Base-by-base conservation (phyloP, 192 early-diverging fungal genomes). In the Podila verticillata region DNA sequence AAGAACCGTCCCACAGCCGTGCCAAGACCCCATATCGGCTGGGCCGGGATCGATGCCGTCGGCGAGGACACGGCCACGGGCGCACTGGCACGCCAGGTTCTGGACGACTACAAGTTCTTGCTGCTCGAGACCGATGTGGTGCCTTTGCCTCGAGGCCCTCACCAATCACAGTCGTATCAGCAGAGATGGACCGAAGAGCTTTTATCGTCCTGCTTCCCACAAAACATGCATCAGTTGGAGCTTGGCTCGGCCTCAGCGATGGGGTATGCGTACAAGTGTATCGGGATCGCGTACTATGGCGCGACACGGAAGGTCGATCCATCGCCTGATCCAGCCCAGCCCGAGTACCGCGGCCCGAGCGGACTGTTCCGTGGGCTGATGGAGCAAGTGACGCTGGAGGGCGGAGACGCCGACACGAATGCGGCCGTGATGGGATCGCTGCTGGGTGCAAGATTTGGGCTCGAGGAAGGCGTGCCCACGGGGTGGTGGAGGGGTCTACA, bases 191-290 rank as follows among this genome's bases (percentile, higher is more conserved):
- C 61, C 8, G 28, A 28, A 48, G 75, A 71, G 24, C 48, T 68
- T 19, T 48, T 58, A 29, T 39, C 30, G 10, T 49, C 72, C 59
- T 84, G 83, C 64, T 84, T 84, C 57, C 83, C 83, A 13, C 47
- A 68, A 8, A 58, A 10, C 15, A 58, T 87, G 34, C 22, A 22
- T 1, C 31, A 73, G 12, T 65, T 89, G 13, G 49, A 81, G 2
- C 51, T 89, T 19, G 83, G 78, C 48, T 64, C 74, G 3, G 3
- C 4, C 8, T 10, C 24, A 10, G 26, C 44, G 0, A 86, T 89
- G 19, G 88, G 86, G 5, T 89, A 87, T 65, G 82, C 86, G 3
- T 86, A 77, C 73, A 89, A 89, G 63, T 80, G 77, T 54, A 62
- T 89, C 29, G 88, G 86, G 15, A 44, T 82, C 1, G 83, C 62